phyloP scores from a whole-genome alignment of 768 basidiomycete species.

The Favolaschia claudopus region DNA sequence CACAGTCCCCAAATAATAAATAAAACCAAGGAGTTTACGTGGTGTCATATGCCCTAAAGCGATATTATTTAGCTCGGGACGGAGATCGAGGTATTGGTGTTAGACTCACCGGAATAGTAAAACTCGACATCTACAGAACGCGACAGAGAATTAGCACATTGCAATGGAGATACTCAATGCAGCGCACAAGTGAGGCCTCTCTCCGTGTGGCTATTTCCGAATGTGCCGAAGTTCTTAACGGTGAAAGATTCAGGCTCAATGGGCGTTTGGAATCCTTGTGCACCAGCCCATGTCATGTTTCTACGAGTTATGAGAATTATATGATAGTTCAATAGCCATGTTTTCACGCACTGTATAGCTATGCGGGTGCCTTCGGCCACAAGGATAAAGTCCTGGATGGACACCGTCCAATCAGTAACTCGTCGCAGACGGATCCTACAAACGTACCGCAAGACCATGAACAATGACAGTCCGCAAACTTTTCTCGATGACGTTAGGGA shows the following conservation, averaged over 20 bases:
- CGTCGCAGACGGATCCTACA: slow-evolving; percentile 44
- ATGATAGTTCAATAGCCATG: slow-evolving; percentile 2
- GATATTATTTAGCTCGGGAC: background rate
- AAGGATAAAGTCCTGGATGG: slow-evolving; percentile 47
- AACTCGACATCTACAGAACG: slow-evolving; percentile 58
- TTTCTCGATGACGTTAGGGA: slow-evolving; percentile 77
- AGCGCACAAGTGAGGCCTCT: slow-evolving; percentile 68
- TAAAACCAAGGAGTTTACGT: slow-evolving; percentile 42
- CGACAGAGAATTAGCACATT: background rate
- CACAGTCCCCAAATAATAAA: background rate
- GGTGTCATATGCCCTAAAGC: slow-evolving; percentile 67
- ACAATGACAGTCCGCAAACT: slow-evolving; percentile 68
- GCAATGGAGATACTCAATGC: background rate
- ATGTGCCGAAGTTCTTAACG: slow-evolving; percentile 69
- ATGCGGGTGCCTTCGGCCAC: slow-evolving; percentile 59
- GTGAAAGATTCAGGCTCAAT: slow-evolving; percentile 66
- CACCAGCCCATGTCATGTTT: slow-evolving; percentile 61
- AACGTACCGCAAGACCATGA: slow-evolving; percentile 67
- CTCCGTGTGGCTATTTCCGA: slow-evolving; percentile 67
- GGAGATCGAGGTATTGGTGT: background rate
- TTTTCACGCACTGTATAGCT: slow-evolving; percentile 54
- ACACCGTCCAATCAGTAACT: background rate
- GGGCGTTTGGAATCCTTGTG: slow-evolving; percentile 74
- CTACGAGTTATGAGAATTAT: no score
- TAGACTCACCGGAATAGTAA: slow-evolving; percentile 36